Evolutionary conservation across 2,329 filamentous ascomycete genomes (phyloP).

Genomic region (Fusarium goolgardi): DNA sequence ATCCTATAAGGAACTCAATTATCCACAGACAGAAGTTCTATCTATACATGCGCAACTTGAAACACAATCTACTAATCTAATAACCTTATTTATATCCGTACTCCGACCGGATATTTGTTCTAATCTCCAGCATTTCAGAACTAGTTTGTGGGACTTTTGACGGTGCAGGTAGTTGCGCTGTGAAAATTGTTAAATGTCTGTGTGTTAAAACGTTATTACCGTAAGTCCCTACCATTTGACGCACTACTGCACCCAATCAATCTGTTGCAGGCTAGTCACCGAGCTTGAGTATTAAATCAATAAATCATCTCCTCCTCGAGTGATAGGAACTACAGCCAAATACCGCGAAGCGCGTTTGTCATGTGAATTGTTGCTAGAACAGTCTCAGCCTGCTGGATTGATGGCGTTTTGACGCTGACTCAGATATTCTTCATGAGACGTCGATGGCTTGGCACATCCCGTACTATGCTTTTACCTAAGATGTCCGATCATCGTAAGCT

Average conservation of each 20-base stretch:
- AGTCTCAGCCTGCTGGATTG: too few species aligned
- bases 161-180: not conserved
- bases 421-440: not conserved
- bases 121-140: not conserved
- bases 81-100: not conserved
- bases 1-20: not conserved
- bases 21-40: not conserved
- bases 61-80: not conserved
- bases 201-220: too few species aligned
- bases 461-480: not conserved
- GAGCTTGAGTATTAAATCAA: not conserved
- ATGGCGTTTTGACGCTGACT: not conserved
- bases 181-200: not conserved
- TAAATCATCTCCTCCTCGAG: not conserved
- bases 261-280: not conserved
- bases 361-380: not conserved
- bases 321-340: too few species aligned
- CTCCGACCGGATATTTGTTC: too few species aligned
- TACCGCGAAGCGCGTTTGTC: not conserved
- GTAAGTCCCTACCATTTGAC: not conserved
- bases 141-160: too few species aligned
- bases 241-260: not conserved
- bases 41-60: not conserved
- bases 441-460: not conserved
- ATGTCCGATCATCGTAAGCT: not conserved